phyloP scores from a whole-genome alignment of 306 rosid species.

The Lathyrus aphaca region DNA sequence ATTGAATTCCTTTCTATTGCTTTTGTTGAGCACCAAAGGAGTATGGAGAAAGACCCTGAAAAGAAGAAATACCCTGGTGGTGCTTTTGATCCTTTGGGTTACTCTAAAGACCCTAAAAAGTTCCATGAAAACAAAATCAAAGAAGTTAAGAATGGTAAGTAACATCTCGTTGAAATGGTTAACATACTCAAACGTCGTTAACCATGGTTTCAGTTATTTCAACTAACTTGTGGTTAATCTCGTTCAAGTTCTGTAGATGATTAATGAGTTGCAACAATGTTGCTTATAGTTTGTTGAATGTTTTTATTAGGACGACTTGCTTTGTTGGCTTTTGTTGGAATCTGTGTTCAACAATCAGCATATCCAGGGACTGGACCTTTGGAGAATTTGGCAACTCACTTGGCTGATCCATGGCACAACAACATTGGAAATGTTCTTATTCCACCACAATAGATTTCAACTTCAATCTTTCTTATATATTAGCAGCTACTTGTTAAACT shows the following conservation, averaged over 20 bases:
- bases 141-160: constrained; percentile 83
- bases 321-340: constrained; percentile 87
- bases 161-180: neutral
- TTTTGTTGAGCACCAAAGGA: constrained; percentile 96
- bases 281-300: neutral
- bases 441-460: constrained; percentile 52
- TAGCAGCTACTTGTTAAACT: constrained; percentile 54
- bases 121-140: constrained; percentile 89
- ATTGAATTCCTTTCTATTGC: constrained; percentile 88
- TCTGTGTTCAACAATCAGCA: constrained; percentile 87
- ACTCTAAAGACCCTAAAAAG: constrained; percentile 92
- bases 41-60: constrained; percentile 96
- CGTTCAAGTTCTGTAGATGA: neutral
- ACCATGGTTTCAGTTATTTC: neutral
- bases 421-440: constrained; percentile 88
- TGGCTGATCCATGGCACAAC: constrained; percentile 99
- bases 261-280: neutral
- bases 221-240: neutral
- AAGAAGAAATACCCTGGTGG: constrained; percentile 99
- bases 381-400: constrained; percentile 98
- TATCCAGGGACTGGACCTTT: constrained; percentile 99
- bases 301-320: constrained; percentile 77
- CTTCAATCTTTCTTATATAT: constrained; percentile 12
- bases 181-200: neutral
- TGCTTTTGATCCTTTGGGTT: constrained; percentile 95